phyloP scores from a whole-genome alignment of 345 rosid genomes.

The Eucalyptus urophylla region DNA sequence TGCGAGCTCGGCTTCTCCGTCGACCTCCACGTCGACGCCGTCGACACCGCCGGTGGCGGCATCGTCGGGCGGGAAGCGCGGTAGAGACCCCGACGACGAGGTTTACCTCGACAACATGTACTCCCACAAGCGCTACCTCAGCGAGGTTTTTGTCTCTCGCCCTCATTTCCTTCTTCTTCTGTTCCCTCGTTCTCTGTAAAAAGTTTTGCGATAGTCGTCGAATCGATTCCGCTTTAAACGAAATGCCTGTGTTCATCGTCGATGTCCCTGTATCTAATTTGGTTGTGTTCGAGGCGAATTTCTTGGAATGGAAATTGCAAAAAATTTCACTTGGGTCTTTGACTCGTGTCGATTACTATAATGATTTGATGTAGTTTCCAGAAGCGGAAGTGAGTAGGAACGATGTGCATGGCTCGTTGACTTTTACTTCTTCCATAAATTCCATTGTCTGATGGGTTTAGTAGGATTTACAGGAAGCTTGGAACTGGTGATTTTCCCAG shows the following conservation, averaged over 20 bases:
- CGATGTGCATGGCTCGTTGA: neutral
- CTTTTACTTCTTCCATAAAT: neutral
- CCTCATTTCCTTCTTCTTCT: neutral
- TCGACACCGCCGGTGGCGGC: conserved; percentile 30
- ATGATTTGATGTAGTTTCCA: neutral
- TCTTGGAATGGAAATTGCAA: neutral
- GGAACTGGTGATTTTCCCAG: neutral
- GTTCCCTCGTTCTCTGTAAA: neutral
- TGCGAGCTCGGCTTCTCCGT: neutral
- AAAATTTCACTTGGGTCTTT: neutral
- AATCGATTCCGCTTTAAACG: neutral
- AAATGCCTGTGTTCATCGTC: neutral
- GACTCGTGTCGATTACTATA: neutral
- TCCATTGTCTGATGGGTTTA: neutral
- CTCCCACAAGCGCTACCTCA: conserved; percentile 92
- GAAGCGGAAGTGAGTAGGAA: neutral
- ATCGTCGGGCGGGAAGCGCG: conserved; percentile 55
- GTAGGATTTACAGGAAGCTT: neutral
- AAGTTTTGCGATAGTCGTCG: neutral
- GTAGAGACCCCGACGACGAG: conserved; percentile 89
- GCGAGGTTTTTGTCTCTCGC: conserved; percentile 40
- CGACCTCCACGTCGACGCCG: conserved; percentile 14
- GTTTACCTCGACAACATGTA: conserved; percentile 90
- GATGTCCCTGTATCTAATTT: neutral
- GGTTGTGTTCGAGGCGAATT: neutral